phyloP scores from a whole-genome alignment of 169 alveolate species.

The Plasmodium adleri region DNA sequence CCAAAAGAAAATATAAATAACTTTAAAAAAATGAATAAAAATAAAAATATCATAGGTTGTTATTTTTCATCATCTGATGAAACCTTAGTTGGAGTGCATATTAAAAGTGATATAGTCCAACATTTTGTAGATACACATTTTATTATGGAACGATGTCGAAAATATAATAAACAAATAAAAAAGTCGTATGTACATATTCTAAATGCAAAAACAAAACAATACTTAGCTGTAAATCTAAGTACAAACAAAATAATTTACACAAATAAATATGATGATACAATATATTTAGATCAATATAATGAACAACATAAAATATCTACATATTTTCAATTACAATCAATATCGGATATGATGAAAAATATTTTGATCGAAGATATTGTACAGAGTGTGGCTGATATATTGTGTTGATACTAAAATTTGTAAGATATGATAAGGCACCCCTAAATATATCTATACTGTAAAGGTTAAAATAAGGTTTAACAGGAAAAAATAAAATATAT shows the following conservation, averaged over 20 bases:
- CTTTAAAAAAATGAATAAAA: slow-evolving; percentile 5
- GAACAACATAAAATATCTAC: slow-evolving; percentile 20
- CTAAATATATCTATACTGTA: neutral
- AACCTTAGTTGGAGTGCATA: slow-evolving; percentile 23
- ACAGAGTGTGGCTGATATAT: slow-evolving; percentile 16
- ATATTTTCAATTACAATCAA: slow-evolving; percentile 57
- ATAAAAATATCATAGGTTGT: slow-evolving; percentile 33
- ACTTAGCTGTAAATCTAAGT: slow-evolving; percentile 44
- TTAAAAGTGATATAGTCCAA: slow-evolving; percentile 29
- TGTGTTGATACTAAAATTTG: neutral
- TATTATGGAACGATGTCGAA: slow-evolving; percentile 40
- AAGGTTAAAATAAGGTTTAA: neutral
- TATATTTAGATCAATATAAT: slow-evolving; percentile 17
- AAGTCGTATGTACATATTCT: slow-evolving; percentile 57
- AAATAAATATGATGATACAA: slow-evolving; percentile 42
- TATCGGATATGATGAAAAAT: slow-evolving; percentile 63
- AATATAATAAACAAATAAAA: slow-evolving; percentile 45
- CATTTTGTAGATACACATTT: slow-evolving; percentile 25
- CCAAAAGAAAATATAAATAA: slow-evolving; percentile 42
- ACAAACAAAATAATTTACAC: slow-evolving; percentile 19
- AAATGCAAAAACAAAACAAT: slow-evolving; percentile 40
- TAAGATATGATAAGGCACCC: neutral
- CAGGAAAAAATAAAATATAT: neutral
- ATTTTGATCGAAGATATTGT: slow-evolving; percentile 34
- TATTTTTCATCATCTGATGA: slow-evolving; percentile 17